phyloP scores from a whole-genome alignment of 2,329 filamentous ascomycete species.

The Hypomyces perniciosus region DNA sequence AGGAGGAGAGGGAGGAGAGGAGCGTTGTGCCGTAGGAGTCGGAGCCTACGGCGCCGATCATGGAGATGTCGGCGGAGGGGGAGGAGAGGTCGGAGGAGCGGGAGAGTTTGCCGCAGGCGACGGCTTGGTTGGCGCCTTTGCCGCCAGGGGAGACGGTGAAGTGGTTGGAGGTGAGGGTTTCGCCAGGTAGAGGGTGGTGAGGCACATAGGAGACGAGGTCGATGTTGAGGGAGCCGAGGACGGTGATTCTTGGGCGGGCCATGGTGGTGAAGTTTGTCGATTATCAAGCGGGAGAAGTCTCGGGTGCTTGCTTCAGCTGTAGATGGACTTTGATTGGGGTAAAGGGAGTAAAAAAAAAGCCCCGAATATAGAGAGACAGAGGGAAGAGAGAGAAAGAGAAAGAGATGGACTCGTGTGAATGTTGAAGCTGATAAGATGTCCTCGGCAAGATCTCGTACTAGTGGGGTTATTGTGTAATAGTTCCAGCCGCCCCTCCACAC shows the following conservation, averaged over 20 bases:
- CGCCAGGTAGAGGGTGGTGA: slow-evolving; percentile 75
- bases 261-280: slow-evolving; percentile 10
- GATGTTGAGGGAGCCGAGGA: slow-evolving; percentile 90
- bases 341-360: background rate
- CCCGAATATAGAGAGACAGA: too few relatives aligned
- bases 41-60: slow-evolving; percentile 68
- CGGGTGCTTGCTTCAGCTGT: background rate
- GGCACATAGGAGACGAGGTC: slow-evolving; percentile 86
- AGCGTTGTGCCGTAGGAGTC: slow-evolving; percentile 60
- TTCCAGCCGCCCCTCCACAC: slow-evolving; percentile 10
- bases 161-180: slow-evolving; percentile 74
- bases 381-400: too few relatives aligned
- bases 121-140: slow-evolving; percentile 94
- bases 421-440: too few relatives aligned
- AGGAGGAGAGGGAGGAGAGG: slow-evolving; percentile 48
- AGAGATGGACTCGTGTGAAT: too few relatives aligned
- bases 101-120: slow-evolving; percentile 79
- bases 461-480: background rate
- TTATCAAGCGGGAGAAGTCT: background rate
- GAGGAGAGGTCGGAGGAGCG: slow-evolving; percentile 38
- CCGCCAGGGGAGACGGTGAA: slow-evolving; percentile 81
- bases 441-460: too few relatives aligned
- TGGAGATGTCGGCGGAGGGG: slow-evolving; percentile 46
- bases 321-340: slow-evolving; percentile 5
- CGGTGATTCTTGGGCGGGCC: slow-evolving; percentile 55